Conservation (phyloP, 148 eudicot genomes). For the Selenicereus undatus region DNA sequence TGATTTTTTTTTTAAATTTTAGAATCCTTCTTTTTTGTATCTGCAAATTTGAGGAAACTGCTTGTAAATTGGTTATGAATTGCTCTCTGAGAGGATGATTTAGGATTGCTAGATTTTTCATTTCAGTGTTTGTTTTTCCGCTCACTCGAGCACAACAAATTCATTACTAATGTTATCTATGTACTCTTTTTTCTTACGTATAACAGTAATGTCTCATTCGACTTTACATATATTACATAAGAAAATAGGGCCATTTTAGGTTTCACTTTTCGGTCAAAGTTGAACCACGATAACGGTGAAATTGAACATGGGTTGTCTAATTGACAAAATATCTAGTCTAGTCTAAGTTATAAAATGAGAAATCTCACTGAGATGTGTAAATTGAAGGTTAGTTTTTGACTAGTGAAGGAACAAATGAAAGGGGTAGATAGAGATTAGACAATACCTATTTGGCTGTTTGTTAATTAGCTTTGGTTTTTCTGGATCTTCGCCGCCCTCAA, state of each 20-base stretch:
- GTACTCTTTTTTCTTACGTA: no score
- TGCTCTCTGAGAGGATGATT: not conserved
- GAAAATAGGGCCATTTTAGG: no score
- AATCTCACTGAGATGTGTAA: not conserved
- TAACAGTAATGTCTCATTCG: not conserved
- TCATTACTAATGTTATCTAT: no score
- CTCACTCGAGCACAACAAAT: no score
- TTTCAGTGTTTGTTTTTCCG: no score
- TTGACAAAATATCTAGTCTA: not conserved
- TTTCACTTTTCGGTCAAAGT: not conserved
- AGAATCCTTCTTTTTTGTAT: not conserved
- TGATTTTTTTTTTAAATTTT: not conserved
- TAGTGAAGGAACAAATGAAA: not conserved
- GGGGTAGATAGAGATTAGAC: not conserved
- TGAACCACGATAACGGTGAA: not conserved
- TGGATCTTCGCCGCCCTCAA: conserved; percentile 20
- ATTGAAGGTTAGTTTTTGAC: not conserved
- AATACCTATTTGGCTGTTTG: not conserved
- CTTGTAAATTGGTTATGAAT: conserved; percentile 22
- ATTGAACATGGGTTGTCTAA: not conserved
- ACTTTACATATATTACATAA: not conserved
- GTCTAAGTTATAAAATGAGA: not conserved
- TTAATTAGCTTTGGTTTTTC: not conserved
- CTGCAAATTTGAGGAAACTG: conserved; percentile 3
- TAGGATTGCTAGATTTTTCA: not conserved